Evolutionary conservation across 2,329 filamentous ascomycete species (phyloP).

Genomic region (Trichophaea hybrida): DNA sequence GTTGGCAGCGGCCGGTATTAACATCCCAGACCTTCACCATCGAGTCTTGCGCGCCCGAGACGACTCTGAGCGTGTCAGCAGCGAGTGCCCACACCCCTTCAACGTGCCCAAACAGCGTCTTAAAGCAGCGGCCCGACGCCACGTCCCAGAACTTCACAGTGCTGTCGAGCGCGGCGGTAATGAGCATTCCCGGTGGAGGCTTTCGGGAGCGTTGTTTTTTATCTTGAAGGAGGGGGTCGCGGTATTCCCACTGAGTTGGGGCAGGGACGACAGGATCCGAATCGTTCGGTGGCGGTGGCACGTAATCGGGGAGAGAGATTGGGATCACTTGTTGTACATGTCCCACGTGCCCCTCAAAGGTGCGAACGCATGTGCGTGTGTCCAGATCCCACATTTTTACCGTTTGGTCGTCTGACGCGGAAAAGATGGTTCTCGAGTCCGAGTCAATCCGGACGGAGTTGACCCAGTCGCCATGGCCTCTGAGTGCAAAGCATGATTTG

Average conservation of each 20-base stretch:
- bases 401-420: slow-evolving; percentile 83
- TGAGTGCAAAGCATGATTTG: slow-evolving; percentile 63
- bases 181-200: slow-evolving; percentile 74
- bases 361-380: slow-evolving; percentile 58
- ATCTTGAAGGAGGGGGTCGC: slow-evolving; percentile 40
- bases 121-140: slow-evolving; percentile 62
- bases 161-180: slow-evolving; percentile 80
- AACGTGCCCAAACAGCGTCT: slow-evolving; percentile 90
- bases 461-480: slow-evolving; percentile 86
- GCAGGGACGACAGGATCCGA: slow-evolving; percentile 29
- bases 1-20: slow-evolving; percentile 74
- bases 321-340: slow-evolving; percentile 85
- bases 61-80: slow-evolving; percentile 73
- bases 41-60: slow-evolving; percentile 80
- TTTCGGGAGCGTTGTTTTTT: slow-evolving; percentile 46
- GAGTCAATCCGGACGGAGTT: slow-evolving; percentile 86
- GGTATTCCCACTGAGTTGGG: slow-evolving; percentile 23
- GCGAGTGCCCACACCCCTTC: slow-evolving; percentile 92
- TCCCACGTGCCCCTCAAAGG: slow-evolving; percentile 79
- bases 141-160: slow-evolving; percentile 91
- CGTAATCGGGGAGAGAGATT: slow-evolving; percentile 37
- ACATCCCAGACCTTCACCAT: slow-evolving; percentile 97
- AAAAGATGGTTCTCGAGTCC: slow-evolving; percentile 70
- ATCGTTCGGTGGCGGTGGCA: slow-evolving; percentile 33
- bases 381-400: slow-evolving; percentile 90